phyloP scores from a whole-genome alignment of 208 protist genomes.

The Endotrypanum monterogeii region DNA sequence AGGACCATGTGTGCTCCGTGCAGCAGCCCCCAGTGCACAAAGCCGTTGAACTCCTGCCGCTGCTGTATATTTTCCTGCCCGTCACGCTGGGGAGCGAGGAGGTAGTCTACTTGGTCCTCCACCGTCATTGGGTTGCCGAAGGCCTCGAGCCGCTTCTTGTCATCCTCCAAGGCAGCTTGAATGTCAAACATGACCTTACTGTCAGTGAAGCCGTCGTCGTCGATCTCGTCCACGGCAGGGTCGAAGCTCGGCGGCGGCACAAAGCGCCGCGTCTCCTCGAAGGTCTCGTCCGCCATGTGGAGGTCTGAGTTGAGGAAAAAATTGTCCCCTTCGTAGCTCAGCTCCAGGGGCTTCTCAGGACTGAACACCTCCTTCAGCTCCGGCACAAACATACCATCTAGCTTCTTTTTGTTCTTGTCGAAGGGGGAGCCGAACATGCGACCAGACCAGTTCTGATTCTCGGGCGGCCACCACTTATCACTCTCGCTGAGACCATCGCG shows the following conservation, averaged over 20 bases:
- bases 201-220: slow-evolving; percentile 84
- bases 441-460: slow-evolving; percentile 70
- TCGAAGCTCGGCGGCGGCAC: slow-evolving; percentile 84
- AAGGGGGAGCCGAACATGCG: slow-evolving; percentile 71
- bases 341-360: slow-evolving; percentile 63
- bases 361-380: slow-evolving; percentile 73
- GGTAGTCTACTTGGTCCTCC: slow-evolving; percentile 86
- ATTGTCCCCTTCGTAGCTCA: slow-evolving; percentile 71
- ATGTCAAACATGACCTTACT: slow-evolving; percentile 82
- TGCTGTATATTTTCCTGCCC: slow-evolving; percentile 81
- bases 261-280: slow-evolving; percentile 77
- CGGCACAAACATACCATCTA: slow-evolving; percentile 86
- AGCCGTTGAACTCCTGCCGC: slow-evolving; percentile 88
- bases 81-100: slow-evolving; percentile 83
- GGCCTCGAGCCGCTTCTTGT: slow-evolving; percentile 82
- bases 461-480: slow-evolving; percentile 69
- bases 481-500: slow-evolving; percentile 32
- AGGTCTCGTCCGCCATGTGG: slow-evolving; percentile 83
- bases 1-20: slow-evolving; percentile 88
- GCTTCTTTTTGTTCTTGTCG: slow-evolving; percentile 77
- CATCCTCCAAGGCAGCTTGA: slow-evolving; percentile 80
- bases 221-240: slow-evolving; percentile 81
- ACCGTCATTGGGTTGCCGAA: slow-evolving; percentile 89
- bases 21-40: slow-evolving; percentile 88
- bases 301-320: slow-evolving; percentile 75